A percentile compares a stretch with the other conserved stretches of the same genome.
These are phyloP conservation scores for Ophiostoma ulmi DNA, from an alignment of 2,329 filamentous ascomycete genomes.

Conservation along the genomic window DNA sequence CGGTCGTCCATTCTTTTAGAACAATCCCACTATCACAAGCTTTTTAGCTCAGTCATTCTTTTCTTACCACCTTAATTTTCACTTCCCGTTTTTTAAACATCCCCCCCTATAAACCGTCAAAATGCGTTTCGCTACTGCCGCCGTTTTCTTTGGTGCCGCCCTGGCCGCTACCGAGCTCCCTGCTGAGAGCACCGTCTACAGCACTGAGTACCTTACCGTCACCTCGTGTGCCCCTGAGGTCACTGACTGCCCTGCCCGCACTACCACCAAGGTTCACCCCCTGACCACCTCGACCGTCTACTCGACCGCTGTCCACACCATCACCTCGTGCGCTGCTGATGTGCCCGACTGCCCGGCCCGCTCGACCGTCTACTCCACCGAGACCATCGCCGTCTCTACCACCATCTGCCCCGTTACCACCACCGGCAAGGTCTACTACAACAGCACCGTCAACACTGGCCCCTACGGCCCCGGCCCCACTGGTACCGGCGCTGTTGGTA, in stretches of 20 bases:
- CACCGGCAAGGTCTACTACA: slow-evolving; percentile 27
- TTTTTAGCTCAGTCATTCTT: slow-evolving; percentile 29
- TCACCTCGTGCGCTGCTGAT: slow-evolving; percentile 56
- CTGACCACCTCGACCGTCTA: slow-evolving; percentile 45
- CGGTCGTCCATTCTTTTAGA: slow-evolving; percentile 41
- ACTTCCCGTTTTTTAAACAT: slow-evolving; percentile 17
- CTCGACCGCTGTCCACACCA: slow-evolving; percentile 54
- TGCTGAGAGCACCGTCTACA: slow-evolving; percentile 46
- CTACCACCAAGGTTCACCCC: slow-evolving; percentile 33
- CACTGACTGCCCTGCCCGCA: slow-evolving; percentile 46
- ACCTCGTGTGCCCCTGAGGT: slow-evolving; percentile 53
- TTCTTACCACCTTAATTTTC: slow-evolving; percentile 23
- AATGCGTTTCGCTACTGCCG: slow-evolving; percentile 57
- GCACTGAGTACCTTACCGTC: slow-evolving; percentile 55
- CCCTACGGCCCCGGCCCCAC: neutral
- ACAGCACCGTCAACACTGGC: slow-evolving; percentile 22
- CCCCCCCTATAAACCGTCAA: slow-evolving; percentile 40
- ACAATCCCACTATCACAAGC: slow-evolving; percentile 28
- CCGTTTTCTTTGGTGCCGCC: slow-evolving; percentile 43
- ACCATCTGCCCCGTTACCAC: slow-evolving; percentile 39
- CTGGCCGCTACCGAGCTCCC: slow-evolving; percentile 32
- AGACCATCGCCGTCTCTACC: slow-evolving; percentile 41
- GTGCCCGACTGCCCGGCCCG: slow-evolving; percentile 55
- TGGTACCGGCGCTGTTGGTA: slow-evolving; percentile 12
- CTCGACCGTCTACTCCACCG: slow-evolving; percentile 38